These are phyloP conservation scores for Coemansia sp. DNA, from an alignment of 192 early-diverging fungal species.

Conservation along the genomic window DNA sequence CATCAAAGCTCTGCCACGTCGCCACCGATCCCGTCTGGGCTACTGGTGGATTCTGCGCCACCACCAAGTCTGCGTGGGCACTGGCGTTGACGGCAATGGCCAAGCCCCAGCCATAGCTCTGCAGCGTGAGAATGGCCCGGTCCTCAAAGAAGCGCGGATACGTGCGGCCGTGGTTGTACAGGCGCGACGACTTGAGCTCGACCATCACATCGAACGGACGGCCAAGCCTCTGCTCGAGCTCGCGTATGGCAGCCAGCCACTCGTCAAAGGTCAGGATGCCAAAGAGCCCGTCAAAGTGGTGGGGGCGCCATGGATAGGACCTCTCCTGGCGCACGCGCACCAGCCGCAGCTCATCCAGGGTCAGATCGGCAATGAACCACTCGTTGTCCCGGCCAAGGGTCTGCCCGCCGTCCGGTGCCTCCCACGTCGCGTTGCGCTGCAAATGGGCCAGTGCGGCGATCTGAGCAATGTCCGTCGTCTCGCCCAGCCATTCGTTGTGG, in stretches of 20 bases:
- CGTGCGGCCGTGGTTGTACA: slow-evolving; percentile 24
- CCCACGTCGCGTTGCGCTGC: slow-evolving; percentile 32
- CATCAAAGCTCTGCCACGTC: slow-evolving; percentile 47
- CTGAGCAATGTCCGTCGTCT: slow-evolving; percentile 22
- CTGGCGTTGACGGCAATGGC: slow-evolving; percentile 12
- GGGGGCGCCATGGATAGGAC: slow-evolving; percentile 23
- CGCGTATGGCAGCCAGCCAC: slow-evolving; percentile 36
- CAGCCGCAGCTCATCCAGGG: slow-evolving; percentile 25
- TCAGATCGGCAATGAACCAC: slow-evolving; percentile 47
- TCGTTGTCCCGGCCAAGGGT: slow-evolving; percentile 11
- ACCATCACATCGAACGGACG: slow-evolving; percentile 40
- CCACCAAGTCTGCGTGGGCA: slow-evolving; percentile 13
- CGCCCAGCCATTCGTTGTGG: slow-evolving; percentile 48
- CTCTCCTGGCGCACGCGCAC: slow-evolving; percentile 27
- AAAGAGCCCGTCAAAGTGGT: slow-evolving; percentile 40
- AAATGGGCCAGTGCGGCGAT: slow-evolving; percentile 23
- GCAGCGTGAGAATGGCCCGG: slow-evolving; percentile 29
- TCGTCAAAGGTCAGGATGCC: slow-evolving; percentile 42
- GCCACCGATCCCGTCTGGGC: slow-evolving; percentile 14
- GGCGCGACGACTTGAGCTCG: slow-evolving; percentile 44
- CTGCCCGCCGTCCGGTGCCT: slow-evolving; percentile 3
- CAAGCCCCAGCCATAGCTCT: slow-evolving; percentile 36
- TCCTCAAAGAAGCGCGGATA: slow-evolving; percentile 46
- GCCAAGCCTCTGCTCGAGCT: slow-evolving; percentile 20
- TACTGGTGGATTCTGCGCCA: slow-evolving; percentile 1